Conservation (phyloP, 169 alveolate genomes). For the Babesia microti region DNA sequence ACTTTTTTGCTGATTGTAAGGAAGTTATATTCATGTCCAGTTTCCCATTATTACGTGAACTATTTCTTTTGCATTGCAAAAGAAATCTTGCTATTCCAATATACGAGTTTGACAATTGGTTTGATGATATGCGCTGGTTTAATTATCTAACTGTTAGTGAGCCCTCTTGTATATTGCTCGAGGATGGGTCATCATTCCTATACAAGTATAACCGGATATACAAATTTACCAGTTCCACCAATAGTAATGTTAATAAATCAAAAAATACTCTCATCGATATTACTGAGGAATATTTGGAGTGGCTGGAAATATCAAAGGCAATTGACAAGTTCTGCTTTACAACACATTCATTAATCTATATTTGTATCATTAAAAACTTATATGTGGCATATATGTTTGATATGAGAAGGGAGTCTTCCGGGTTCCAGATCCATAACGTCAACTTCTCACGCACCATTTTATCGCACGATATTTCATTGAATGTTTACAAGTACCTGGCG, state of each 20-base stretch:
- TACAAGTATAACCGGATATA: conserved; percentile 45
- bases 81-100: conserved; percentile 36
- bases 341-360: conserved; percentile 11
- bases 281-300: conserved; percentile 4
- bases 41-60: conserved; percentile 34
- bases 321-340: conserved; percentile 21
- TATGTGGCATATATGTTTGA: conserved; percentile 41
- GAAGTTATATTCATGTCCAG: conserved; percentile 30
- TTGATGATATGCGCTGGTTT: conserved; percentile 36
- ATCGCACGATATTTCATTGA: too few relatives aligned
- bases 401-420: conserved; percentile 18
- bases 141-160: conserved; percentile 36
- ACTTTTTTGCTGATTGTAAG: conserved; percentile 30
- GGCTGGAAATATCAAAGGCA: conserved; percentile 5
- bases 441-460: too few relatives aligned
- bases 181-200: conserved; percentile 61
- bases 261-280: conserved; percentile 12
- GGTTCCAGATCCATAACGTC: too few relatives aligned
- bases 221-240: conserved; percentile 17
- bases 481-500: too few relatives aligned
- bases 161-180: conserved; percentile 55
- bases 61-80: conserved; percentile 46
- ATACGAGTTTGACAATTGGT: conserved; percentile 50
- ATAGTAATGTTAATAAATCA: not conserved
- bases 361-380: conserved; percentile 18